Evolutionary conservation across 2,329 filamentous ascomycete species (phyloP).

Genomic region (Fusarium buharicum): DNA sequence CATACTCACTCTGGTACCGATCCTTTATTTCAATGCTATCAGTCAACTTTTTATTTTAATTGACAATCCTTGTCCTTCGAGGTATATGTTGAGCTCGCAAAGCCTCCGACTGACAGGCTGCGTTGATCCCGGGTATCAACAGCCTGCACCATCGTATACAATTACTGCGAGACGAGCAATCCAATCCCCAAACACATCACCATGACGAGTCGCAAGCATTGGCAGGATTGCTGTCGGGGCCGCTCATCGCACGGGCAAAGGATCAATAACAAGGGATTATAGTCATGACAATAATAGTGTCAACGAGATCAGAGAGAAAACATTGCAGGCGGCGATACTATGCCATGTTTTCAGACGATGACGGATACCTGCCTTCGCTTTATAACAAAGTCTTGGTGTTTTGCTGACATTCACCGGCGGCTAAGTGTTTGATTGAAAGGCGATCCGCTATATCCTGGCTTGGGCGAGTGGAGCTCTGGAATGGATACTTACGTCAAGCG

Average conservation of each 20-base stretch:
- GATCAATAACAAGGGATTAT: background rate
- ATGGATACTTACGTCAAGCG: constrained; percentile 21
- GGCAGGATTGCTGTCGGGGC: background rate
- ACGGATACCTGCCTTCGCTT: constrained; percentile 30
- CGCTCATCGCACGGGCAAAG: background rate
- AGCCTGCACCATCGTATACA: background rate
- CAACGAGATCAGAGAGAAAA: background rate
- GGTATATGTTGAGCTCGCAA: background rate
- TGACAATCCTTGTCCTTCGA: background rate
- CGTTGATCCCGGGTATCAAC: background rate
- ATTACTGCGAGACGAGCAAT: constrained; percentile 2
- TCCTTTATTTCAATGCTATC: background rate
- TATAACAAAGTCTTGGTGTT: constrained; percentile 14
- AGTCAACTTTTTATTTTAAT: background rate
- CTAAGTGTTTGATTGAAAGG: constrained; percentile 6
- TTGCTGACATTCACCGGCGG: constrained; percentile 4
- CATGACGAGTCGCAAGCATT: background rate
- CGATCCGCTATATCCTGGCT: constrained; percentile 4
- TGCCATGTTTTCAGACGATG: constrained; percentile 1
- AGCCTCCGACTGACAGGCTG: background rate
- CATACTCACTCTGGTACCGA: background rate
- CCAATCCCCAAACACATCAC: constrained; percentile 1
- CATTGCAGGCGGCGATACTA: background rate
- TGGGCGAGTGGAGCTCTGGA: constrained; percentile 21
- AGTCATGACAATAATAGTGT: constrained; percentile 1